Evolutionary conservation across 495 filamentous ascomycete genomes (phyloP).

Genomic region (Platismatia glauca): DNA sequence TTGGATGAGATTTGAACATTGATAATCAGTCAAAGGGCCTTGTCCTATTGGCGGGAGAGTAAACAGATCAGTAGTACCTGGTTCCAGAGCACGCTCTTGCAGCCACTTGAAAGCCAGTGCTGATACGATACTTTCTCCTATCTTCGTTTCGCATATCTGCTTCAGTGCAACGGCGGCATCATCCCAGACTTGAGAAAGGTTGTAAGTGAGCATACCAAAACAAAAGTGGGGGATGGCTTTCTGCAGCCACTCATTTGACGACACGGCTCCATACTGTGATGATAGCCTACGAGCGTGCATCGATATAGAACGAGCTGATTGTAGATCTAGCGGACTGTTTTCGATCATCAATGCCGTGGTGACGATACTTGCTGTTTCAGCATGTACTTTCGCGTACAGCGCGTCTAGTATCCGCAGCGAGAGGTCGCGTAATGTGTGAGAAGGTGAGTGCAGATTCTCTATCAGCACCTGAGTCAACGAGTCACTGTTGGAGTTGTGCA

Average conservation of each 20-base stretch:
- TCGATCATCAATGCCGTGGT: conserved; percentile 58
- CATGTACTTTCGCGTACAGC: conserved; percentile 29
- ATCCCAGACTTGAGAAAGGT: conserved; percentile 74
- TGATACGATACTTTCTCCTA: conserved; percentile 64
- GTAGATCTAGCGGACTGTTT: conserved; percentile 62
- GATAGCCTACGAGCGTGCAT: conserved; percentile 79
- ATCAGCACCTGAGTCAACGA: conserved; percentile 53
- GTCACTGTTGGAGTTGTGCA: conserved; percentile 37
- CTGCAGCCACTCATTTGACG: conserved; percentile 53
- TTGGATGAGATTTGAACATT: conserved; percentile 65
- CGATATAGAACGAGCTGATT: conserved; percentile 63
- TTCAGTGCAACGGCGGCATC: conserved; percentile 67
- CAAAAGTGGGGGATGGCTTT: conserved; percentile 69
- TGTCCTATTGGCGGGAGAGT: background rate
- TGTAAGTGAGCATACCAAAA: conserved; percentile 82
- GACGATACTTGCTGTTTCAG: conserved; percentile 37
- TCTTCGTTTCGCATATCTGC: conserved; percentile 58
- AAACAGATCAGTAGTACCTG: conserved; percentile 22
- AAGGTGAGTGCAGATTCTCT: conserved; percentile 61
- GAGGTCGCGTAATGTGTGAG: conserved; percentile 58
- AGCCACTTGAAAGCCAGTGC: conserved; percentile 75
- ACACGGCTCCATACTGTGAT: conserved; percentile 45
- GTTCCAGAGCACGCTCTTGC: conserved; percentile 43
- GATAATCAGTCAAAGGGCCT: conserved; percentile 52
- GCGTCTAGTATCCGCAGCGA: conserved; percentile 58